These are phyloP conservation scores for Brettanomyces naardenensis DNA, from an alignment of 805 yeast genomes.

Conservation along the genomic window DNA sequence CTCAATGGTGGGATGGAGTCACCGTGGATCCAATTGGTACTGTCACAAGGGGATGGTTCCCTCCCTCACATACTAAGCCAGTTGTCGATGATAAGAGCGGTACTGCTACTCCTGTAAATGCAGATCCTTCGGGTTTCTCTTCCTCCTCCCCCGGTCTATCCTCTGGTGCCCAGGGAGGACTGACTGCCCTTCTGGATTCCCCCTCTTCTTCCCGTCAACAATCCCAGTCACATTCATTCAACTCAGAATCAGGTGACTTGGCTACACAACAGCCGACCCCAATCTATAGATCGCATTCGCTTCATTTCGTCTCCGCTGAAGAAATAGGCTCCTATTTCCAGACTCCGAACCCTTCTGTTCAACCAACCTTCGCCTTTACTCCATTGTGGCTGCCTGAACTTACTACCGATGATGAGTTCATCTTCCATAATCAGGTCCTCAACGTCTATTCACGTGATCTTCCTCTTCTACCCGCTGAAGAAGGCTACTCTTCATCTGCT, in stretches of 20 bases:
- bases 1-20: conserved; percentile 90
- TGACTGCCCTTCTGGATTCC: no score
- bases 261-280: no score
- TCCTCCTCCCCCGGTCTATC: background rate
- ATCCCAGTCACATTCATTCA: background rate
- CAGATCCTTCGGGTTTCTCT: no score
- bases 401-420: conserved; percentile 45
- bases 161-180: background rate
- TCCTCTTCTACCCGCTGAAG: conserved; percentile 40
- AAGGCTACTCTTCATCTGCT: conserved; percentile 10
- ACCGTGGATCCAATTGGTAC: conserved; percentile 30
- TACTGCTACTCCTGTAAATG: background rate
- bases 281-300: conserved; percentile 7
- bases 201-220: conserved; percentile 22
- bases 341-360: conserved; percentile 13
- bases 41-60: conserved; percentile 77
- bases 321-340: conserved; percentile 22
- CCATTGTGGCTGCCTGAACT: conserved; percentile 58
- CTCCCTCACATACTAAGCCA: conserved; percentile 27
- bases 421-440: conserved; percentile 54
- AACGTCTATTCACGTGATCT: conserved; percentile 50
- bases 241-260: background rate
- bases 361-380: conserved; percentile 22
- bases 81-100: background rate
- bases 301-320: conserved; percentile 18